Base-by-base conservation (phyloP, 116 monocot species). In the Papilionanthe hybrid region DNA sequence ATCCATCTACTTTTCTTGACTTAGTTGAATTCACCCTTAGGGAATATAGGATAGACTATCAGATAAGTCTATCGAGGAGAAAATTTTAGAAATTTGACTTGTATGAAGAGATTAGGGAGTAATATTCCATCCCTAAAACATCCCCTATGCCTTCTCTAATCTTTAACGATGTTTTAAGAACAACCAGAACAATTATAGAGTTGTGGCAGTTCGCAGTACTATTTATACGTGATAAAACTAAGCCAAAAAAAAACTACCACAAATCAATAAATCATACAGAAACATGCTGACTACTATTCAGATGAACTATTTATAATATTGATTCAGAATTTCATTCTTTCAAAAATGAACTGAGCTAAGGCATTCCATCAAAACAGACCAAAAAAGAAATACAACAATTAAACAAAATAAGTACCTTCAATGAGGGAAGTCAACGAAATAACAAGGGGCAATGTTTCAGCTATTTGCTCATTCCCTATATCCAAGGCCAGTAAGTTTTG, bases 371-470 rank as follows among this genome's bases (percentile, higher is more conserved):
- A 12, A 69, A 69, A 30, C 12, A 28, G 5, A 37, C 17, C 32
- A 30, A 69, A 1, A 68, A 30, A 42, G 4, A 73, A 19, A 43
- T 20, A 22, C 20, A 1, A 22, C 44, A 44, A 29, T 69, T 32
- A 49, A 75, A 75, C 20, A 73, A 43, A 18, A 72, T 44, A 42
- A 75, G 50, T 86, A 96, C 96, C 96, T 89, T 92, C 81, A 81
- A 97, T 77, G 49, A 97, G 80, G 73, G 88, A 91, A 67, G 53
- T 79, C 79, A 94, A 84, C 81, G 92, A 84, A 87, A 82, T 83
- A 32, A 84, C 81, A 67, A 97, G 92, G 43, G 92, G 92, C 86
- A 91, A 77, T 55, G 68, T 82, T 78, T 90, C 93, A 80, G 77
- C 43, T 5, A 56, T 82, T 82, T 79, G 86, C 43, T 83, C 76